Evolutionary conservation across 176 grass and related monocot genomes (phyloP), one percentile per base, ranked within the genome.

Genomic region (Lolium rigidum): DNA sequence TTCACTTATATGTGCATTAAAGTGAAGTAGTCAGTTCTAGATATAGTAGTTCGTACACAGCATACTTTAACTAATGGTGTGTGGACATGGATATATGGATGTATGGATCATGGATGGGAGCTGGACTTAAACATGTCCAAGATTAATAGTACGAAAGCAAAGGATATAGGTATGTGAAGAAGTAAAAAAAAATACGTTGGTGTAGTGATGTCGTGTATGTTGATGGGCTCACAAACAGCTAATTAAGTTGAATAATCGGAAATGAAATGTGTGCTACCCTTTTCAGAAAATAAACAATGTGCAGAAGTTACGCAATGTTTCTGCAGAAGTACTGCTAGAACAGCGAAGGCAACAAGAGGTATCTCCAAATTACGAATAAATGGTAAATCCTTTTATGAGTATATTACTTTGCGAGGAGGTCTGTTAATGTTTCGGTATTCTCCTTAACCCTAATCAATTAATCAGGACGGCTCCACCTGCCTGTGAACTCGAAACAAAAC

Each of bases 21-120:
- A 73, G n/a, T 0, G n/a, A 73, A 73, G 43, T 21, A 15, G 70
- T 22, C 70, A 25, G 44, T 15, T 49, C 21, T 13, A 74, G 41
- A 74, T 74, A 48, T 49, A 73, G 41, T 14, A n/a, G 41, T 72
- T 72, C 69, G 70, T 73, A 49, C 44, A 50, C 70, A 25, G n/a
- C 69, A 5, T 2, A 22, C 12, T 44, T 15, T 25, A 24, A 49
- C 72, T 28, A 26, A 28, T 28, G 22, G 31, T 41, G 15, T 4
- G 14, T 16, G 46, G 10, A 26, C 60, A 63, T 26, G 21, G 3
- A 9, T 35, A 2, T 1, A 63, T 26, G 21, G 22, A 63, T 63
- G 60, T 10, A 63, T 24, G 3, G n/a, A 62, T 62, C 7, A 35
- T 35, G 31, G 41, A 5, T 43, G 41, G 41, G 41, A 7, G 41